These are phyloP conservation scores for Solanum rostratum DNA, from an alignment of 257 asterid genomes.

Conservation along the genomic window DNA sequence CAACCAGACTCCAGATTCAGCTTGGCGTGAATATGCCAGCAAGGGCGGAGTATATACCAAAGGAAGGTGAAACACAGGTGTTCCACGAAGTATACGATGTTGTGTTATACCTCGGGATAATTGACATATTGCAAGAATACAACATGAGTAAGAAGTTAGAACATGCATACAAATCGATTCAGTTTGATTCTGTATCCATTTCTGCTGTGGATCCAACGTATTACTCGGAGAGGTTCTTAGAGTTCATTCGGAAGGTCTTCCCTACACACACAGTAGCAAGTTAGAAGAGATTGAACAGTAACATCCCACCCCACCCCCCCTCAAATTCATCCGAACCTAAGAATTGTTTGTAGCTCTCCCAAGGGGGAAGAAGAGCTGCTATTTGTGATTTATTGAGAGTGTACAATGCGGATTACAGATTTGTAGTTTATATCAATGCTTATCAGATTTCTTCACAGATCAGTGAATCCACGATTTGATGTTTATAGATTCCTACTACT, in stretches of 20 bases:
- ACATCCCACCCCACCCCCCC: not conserved
- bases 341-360: not conserved
- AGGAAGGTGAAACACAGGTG: conserved; percentile 26
- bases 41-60: conserved; percentile 65
- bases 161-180: conserved; percentile 73
- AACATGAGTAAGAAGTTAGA: conserved; percentile 78
- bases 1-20: conserved; percentile 84
- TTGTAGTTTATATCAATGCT: not conserved
- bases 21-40: conserved; percentile 99
- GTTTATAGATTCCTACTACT: not conserved
- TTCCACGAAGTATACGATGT: conserved; percentile 90
- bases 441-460: not conserved
- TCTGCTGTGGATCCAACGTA: conserved; percentile 90
- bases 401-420: not conserved
- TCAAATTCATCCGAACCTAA: not conserved
- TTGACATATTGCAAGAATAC: conserved; percentile 95
- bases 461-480: not conserved
- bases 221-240: conserved; percentile 74
- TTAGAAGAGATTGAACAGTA: conserved; percentile 4
- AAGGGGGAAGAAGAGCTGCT: not conserved
- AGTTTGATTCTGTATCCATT: conserved; percentile 70
- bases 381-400: not conserved
- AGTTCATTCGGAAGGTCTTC: conserved; percentile 76
- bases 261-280: conserved; percentile 34
- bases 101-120: conserved; percentile 78